phyloP scores from a whole-genome alignment of 2,329 filamentous ascomycete species.

The Achaetomium macrosporum region DNA sequence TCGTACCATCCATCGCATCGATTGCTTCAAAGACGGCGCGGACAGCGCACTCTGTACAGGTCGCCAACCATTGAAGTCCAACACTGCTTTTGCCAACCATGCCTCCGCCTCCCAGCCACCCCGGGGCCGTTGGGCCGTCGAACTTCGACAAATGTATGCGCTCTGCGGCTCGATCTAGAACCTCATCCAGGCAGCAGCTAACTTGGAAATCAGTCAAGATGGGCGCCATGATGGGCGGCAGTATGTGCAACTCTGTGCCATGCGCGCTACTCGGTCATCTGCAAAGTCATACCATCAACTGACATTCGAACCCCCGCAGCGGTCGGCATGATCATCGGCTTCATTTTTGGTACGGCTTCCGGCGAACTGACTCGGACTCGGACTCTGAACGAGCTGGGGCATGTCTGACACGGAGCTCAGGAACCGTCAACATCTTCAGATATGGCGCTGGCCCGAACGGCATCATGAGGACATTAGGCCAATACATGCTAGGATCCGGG shows the following conservation, averaged over 20 bases:
- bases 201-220: conserved; percentile 69
- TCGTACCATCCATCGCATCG: not conserved
- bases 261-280: not conserved
- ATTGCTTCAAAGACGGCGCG: not conserved
- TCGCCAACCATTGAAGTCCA: not conserved
- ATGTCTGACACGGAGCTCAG: conserved; percentile 41
- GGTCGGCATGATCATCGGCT: conserved; percentile 93
- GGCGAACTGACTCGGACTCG: not conserved
- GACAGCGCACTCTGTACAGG: not conserved
- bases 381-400: not conserved
- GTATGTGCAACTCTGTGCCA: conserved; percentile 51
- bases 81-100: conserved; percentile 21
- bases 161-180: conserved; percentile 1
- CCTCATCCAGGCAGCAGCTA: conserved; percentile 21
- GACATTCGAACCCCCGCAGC: conserved; percentile 47
- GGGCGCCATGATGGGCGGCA: conserved; percentile 97
- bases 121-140: conserved; percentile 38
- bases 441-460: conserved; percentile 91
- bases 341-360: conserved; percentile 72
- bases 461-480: conserved; percentile 87
- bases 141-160: conserved; percentile 50
- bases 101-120: conserved; percentile 30
- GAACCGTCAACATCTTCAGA: conserved; percentile 89
- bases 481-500: conserved; percentile 94
- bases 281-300: conserved; percentile 21